phyloP scores from a whole-genome alignment of 2,329 filamentous ascomycete genomes.

The Gnomoniopsis sp. region DNA sequence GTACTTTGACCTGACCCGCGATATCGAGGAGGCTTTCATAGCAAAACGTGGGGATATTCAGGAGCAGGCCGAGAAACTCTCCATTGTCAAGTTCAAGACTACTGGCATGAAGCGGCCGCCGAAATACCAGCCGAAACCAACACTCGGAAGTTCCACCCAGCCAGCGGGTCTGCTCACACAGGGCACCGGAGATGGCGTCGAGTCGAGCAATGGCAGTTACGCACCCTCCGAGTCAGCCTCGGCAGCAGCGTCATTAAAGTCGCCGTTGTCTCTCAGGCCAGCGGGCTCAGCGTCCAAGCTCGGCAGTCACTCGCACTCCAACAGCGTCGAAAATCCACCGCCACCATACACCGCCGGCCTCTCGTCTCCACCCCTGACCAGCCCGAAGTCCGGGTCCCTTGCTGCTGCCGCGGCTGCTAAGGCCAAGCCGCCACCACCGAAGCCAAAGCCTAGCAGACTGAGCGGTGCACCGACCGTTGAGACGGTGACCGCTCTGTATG shows the following conservation, averaged over 20 bases:
- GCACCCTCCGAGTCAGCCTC: slow-evolving; percentile 3
- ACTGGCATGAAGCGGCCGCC: slow-evolving; percentile 65
- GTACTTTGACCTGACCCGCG: slow-evolving; percentile 89
- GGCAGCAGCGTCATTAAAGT: neutral
- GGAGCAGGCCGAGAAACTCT: slow-evolving; percentile 76
- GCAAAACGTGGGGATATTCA: slow-evolving; percentile 86
- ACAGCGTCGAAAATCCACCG: slow-evolving; percentile 55
- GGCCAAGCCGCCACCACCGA: slow-evolving; percentile 69
- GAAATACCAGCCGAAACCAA: slow-evolving; percentile 57
- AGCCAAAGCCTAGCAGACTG: slow-evolving; percentile 76
- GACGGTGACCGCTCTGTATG: slow-evolving; percentile 86
- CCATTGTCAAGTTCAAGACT: slow-evolving; percentile 88
- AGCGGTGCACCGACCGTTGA: slow-evolving; percentile 64
- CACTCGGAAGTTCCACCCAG: slow-evolving; percentile 43
- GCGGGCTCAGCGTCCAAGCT: slow-evolving; percentile 14
- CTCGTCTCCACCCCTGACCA: slow-evolving; percentile 26
- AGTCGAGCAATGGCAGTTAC: slow-evolving; percentile 1
- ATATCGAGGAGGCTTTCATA: slow-evolving; percentile 88
- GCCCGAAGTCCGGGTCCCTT: slow-evolving; percentile 30
- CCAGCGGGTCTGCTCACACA: slow-evolving; percentile 50
- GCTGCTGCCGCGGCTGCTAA: slow-evolving; percentile 50
- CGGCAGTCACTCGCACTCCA: slow-evolving; percentile 30
- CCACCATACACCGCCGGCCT: slow-evolving; percentile 64
- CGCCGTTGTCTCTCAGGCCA: slow-evolving; percentile 18
- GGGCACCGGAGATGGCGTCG: slow-evolving; percentile 33